Conservation (phyloP, 2,329 filamentous ascomycete genomes). For the Westerdykella sp. region DNA sequence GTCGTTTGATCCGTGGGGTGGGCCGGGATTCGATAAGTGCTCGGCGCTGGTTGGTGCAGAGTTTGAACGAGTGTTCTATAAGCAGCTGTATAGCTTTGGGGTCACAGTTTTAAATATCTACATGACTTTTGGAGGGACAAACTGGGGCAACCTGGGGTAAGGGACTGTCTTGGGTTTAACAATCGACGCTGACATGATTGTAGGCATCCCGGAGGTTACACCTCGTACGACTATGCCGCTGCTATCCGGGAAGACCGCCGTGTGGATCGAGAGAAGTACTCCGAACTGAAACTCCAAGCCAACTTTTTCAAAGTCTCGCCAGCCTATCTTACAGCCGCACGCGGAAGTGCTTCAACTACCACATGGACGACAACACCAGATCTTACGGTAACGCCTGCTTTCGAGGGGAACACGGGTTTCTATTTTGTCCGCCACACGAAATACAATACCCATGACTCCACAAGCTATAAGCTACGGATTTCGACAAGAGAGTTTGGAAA, state of each 20-base stretch:
- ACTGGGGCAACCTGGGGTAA: constrained; percentile 59
- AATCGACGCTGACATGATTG: constrained; percentile 39
- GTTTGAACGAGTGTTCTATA: constrained; percentile 73
- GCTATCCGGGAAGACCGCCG: constrained; percentile 64
- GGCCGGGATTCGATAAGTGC: constrained; percentile 63
- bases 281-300: constrained; percentile 68
- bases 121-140: constrained; percentile 75
- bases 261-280: constrained; percentile 68
- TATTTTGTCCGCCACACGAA: constrained; percentile 61
- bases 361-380: constrained; percentile 38
- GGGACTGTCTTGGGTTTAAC: too few relatives aligned
- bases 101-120: constrained; percentile 66
- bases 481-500: constrained; percentile 51
- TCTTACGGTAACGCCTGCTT: constrained; percentile 57
- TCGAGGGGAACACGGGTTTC: constrained; percentile 53
- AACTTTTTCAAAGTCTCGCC: constrained; percentile 70
- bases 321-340: constrained; percentile 53
- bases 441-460: constrained; percentile 54
- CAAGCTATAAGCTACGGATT: constrained; percentile 58
- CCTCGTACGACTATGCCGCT: constrained; percentile 56
- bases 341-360: constrained; percentile 25
- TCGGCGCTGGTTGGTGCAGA: constrained; percentile 61
- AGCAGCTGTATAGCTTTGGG: constrained; percentile 63
- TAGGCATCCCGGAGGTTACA: constrained; percentile 56
- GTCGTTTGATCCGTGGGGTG: constrained; percentile 69